Evolutionary conservation across 2,329 filamentous ascomycete genomes (phyloP).

Genomic region (Aureobasidium mangrovei): DNA sequence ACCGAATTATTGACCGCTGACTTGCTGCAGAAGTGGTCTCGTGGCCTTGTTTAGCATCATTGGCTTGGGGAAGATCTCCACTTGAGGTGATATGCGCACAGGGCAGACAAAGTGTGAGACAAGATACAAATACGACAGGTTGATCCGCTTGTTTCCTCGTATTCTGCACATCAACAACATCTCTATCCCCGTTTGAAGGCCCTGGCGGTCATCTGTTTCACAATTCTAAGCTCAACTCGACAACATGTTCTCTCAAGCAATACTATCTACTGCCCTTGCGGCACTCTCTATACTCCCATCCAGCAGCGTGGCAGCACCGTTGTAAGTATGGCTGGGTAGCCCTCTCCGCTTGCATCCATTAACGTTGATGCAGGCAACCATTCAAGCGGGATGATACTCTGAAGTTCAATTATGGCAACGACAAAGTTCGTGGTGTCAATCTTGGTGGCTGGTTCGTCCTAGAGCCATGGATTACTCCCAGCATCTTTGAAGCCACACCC

Average conservation of each 20-base stretch:
- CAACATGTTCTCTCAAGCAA: slow-evolving; percentile 10
- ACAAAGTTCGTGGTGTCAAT: slow-evolving; percentile 56
- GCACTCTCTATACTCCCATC: slow-evolving; percentile 9
- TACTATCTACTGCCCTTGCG: slow-evolving; percentile 13
- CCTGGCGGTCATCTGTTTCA: not conserved
- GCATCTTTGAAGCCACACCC: slow-evolving; percentile 44
- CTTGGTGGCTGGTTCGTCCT: slow-evolving; percentile 57
- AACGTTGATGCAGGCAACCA: not conserved
- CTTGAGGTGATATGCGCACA: not conserved
- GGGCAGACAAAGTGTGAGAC: not conserved
- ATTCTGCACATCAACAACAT: slow-evolving; percentile 5
- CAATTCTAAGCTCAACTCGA: not conserved
- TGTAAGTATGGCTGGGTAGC: not conserved
- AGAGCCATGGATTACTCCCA: slow-evolving; percentile 52
- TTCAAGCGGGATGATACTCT: slow-evolving; percentile 20
- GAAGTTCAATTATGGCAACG: slow-evolving; percentile 44
- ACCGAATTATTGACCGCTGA: not conserved
- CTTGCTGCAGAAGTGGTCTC: slow-evolving; percentile 12
- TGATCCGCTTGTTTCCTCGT: not conserved
- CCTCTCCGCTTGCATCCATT: not conserved
- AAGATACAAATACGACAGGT: not conserved
- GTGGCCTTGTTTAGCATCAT: slow-evolving; percentile 7
- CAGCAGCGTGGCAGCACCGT: slow-evolving; percentile 3
- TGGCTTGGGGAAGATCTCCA: not conserved
- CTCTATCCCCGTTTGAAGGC: not conserved